phyloP scores from a whole-genome alignment of 768 basidiomycete genomes.

The Pisolithus microcarpus region DNA sequence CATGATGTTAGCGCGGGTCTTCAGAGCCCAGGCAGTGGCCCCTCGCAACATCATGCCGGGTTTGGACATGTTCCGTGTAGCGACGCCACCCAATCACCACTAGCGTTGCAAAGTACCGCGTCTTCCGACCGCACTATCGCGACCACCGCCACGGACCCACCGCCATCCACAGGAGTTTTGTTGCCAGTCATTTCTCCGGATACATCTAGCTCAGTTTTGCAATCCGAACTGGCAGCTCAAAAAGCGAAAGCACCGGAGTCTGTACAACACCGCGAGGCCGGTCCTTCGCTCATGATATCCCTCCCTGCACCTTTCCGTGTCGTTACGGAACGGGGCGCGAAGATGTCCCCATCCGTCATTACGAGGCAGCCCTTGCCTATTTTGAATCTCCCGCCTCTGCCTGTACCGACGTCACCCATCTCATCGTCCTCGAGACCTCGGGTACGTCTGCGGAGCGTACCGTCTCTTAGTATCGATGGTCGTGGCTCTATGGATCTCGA shows the following conservation, averaged over 20 bases:
- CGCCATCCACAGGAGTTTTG: slow-evolving; percentile 2
- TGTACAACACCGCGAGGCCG: slow-evolving; percentile 5
- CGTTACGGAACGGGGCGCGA: slow-evolving; percentile 31
- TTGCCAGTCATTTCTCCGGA: neutral
- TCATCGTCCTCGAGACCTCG: slow-evolving; percentile 10
- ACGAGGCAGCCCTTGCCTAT: slow-evolving; percentile 41
- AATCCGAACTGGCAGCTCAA: neutral
- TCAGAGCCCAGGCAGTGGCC: neutral
- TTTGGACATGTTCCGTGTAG: slow-evolving; percentile 1
- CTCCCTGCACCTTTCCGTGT: slow-evolving; percentile 17
- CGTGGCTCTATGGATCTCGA: slow-evolving; percentile 15
- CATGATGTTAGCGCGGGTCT: neutral
- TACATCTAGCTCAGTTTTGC: neutral
- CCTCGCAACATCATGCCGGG: slow-evolving; percentile 3
- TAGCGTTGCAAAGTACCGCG: slow-evolving; percentile 3
- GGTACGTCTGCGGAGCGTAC: slow-evolving; percentile 44
- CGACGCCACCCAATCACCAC: slow-evolving; percentile 12
- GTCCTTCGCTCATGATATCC: slow-evolving; percentile 8
- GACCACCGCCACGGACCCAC: neutral
- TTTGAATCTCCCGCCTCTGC: slow-evolving; percentile 44
- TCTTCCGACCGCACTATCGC: slow-evolving; percentile 9
- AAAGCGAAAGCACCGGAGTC: neutral
- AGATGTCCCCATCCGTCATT: slow-evolving; percentile 40
- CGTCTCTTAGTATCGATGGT: slow-evolving; percentile 42
- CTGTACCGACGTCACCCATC: slow-evolving; percentile 19